These are phyloP conservation scores for Metschnikowia henanensis DNA, from an alignment of 805 yeast species.

Conservation along the genomic window DNA sequence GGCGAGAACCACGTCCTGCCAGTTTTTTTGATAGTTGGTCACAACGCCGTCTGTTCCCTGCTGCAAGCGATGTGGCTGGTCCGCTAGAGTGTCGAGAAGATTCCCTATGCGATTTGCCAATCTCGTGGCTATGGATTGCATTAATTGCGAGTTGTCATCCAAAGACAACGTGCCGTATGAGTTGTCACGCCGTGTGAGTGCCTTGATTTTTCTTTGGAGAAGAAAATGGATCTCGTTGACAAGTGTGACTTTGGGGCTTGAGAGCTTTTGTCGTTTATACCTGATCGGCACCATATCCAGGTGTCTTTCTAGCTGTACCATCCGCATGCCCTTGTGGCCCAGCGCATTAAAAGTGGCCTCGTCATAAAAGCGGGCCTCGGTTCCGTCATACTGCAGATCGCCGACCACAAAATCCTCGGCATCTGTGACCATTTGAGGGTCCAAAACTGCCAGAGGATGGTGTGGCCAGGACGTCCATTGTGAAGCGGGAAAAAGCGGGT, in stretches of 20 bases:
- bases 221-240: conserved; percentile 19
- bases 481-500: conserved; percentile 34
- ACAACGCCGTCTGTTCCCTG: background rate
- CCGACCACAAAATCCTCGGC: conserved; percentile 11
- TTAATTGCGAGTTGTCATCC: conserved; percentile 6
- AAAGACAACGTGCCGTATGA: background rate
- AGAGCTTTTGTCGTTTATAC: conserved; percentile 3
- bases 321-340: background rate
- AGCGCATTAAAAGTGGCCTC: background rate
- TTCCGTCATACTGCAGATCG: background rate
- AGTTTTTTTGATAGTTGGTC: conserved; percentile 1
- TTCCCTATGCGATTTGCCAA: conserved; percentile 14
- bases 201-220: conserved; percentile 8
- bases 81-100: conserved; percentile 1
- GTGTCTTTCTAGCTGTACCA: background rate
- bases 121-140: conserved; percentile 12
- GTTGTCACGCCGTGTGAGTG: background rate
- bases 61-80: background rate
- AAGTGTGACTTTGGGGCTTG: conserved; percentile 11
- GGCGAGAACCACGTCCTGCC: conserved; percentile 19
- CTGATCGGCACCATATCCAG: background rate
- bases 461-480: conserved; percentile 67
- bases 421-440: conserved; percentile 11
- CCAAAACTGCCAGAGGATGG: conserved; percentile 1
- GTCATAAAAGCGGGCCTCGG: background rate